Percentiles rank a stretch among this genome's conserved stretches.
phyloP scores from a whole-genome alignment of 1,284 basidiomycete species.

The Trametes pubescens region DNA sequence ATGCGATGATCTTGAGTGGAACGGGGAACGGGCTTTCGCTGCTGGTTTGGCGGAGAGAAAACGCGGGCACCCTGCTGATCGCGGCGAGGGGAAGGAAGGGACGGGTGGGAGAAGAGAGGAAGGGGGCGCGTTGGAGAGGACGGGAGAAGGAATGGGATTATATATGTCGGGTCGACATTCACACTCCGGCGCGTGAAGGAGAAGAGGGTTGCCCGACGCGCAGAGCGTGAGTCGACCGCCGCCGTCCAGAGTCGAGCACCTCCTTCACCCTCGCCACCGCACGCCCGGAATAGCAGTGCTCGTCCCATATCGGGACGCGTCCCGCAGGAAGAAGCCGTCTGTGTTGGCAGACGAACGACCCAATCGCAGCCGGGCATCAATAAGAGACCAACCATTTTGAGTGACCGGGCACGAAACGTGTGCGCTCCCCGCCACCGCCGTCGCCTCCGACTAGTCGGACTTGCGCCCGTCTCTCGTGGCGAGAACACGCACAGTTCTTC shows the following conservation, averaged over 20 bases:
- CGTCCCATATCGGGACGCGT: constrained; percentile 15
- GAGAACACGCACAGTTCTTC: constrained; percentile 6
- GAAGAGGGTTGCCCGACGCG: neutral
- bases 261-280: neutral
- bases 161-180: constrained; percentile 22
- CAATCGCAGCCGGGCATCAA: constrained; percentile 28
- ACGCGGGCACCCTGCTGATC: constrained; percentile 32
- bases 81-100: constrained; percentile 27
- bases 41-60: constrained; percentile 17
- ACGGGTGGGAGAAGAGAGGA: constrained; percentile 21
- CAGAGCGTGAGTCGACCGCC: too few species aligned
- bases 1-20: constrained; percentile 2
- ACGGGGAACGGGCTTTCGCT: constrained; percentile 1
- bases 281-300: constrained; percentile 13
- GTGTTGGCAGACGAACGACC: constrained; percentile 8
- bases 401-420: constrained; percentile 16
- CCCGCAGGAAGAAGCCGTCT: neutral
- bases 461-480: constrained; percentile 1
- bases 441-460: constrained; percentile 31
- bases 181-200: constrained; percentile 19
- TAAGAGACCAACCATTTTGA: constrained; percentile 9
- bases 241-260: neutral
- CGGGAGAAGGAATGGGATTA: constrained; percentile 15
- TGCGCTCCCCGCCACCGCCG: constrained; percentile 1
- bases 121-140: constrained; percentile 30